Percentiles rank a stretch among this genome's conserved stretches.
Evolutionary conservation across 257 asterid species (phyloP).

Genomic region (Craterostigma plantagineum): DNA sequence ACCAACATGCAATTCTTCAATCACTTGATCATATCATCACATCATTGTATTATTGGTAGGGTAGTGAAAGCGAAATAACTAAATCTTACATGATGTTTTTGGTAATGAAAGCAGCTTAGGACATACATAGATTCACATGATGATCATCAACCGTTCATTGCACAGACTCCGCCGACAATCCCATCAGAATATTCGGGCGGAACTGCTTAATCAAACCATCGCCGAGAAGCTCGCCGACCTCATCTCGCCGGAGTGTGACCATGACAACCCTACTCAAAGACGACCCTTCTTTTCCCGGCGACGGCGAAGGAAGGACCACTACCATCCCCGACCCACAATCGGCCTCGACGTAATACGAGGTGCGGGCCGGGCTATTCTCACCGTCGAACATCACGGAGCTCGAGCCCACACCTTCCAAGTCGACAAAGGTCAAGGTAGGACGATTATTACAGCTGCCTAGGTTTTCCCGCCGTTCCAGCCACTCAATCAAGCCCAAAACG

Average conservation of each 20-base stretch:
- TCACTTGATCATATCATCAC: no score
- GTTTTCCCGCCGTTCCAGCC: conserved; percentile 24
- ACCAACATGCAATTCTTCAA: no score
- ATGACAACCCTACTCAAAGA: conserved; percentile 24
- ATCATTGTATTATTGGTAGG: no score
- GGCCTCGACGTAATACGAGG: conserved; percentile 22
- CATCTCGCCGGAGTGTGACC: conserved; percentile 34
- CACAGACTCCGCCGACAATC: conserved; percentile 6
- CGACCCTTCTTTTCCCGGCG: conserved; percentile 1
- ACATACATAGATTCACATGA: no score
- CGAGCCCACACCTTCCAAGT: conserved; percentile 21
- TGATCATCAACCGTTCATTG: no score
- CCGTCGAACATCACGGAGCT: conserved; percentile 26
- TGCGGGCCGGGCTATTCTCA: conserved; percentile 11
- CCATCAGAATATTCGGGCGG: conserved; percentile 26
- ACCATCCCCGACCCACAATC: conserved; percentile 15
- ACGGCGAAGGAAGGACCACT: conserved; percentile 13
- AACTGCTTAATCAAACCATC: conserved; percentile 18
- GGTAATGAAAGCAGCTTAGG: no score
- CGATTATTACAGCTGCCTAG: conserved; percentile 5
- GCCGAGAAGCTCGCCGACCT: conserved; percentile 28
- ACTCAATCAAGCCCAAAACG: conserved; percentile 25
- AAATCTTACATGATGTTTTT: no score
- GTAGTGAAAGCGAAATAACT: no score
- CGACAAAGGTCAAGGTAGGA: conserved; percentile 20